These are phyloP conservation scores for Anthostomella pinea DNA, from an alignment of 2,329 filamentous ascomycete species.

Conservation along the genomic window DNA sequence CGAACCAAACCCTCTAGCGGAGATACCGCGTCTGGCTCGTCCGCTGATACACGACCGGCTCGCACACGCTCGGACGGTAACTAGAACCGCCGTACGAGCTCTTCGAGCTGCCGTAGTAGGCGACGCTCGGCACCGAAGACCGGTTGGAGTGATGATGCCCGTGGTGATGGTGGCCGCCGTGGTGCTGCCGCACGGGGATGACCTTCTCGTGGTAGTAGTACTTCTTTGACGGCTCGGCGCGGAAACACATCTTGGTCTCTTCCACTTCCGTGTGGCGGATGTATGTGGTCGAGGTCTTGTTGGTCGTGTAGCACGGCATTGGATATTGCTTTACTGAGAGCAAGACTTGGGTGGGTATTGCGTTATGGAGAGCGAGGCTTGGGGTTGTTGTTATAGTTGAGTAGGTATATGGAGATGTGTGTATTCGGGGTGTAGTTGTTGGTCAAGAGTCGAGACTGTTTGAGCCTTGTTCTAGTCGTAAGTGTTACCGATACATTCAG, in stretches of 20 bases:
- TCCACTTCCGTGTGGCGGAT: constrained; percentile 10
- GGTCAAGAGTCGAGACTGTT: too few relatives aligned
- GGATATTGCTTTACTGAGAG: constrained; percentile 1
- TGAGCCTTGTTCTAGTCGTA: too few relatives aligned
- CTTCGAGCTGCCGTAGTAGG: too few relatives aligned
- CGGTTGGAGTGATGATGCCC: constrained; percentile 33
- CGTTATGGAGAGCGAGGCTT: not conserved
- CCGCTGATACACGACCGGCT: constrained; percentile 40
- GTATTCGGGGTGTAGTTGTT: too few relatives aligned
- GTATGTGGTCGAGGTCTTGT: constrained; percentile 12
- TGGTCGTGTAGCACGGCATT: constrained; percentile 15
- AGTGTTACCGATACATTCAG: too few relatives aligned
- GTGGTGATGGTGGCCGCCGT: constrained; percentile 33
- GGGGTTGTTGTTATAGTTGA: not conserved
- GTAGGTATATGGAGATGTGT: too few relatives aligned
- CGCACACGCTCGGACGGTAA: too few relatives aligned
- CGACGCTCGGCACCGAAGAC: constrained; percentile 37
- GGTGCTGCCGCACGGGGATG: constrained; percentile 42
- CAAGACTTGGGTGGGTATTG: not conserved
- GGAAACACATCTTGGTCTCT: constrained; percentile 49
- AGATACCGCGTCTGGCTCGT: constrained; percentile 36
- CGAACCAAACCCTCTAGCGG: too few relatives aligned
- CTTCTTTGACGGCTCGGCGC: constrained; percentile 39
- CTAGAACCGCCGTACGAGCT: too few relatives aligned
- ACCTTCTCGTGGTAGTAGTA: constrained; percentile 58